phyloP scores from a whole-genome alignment of 352 stramenopile species.

The Phytophthora multivora region DNA sequence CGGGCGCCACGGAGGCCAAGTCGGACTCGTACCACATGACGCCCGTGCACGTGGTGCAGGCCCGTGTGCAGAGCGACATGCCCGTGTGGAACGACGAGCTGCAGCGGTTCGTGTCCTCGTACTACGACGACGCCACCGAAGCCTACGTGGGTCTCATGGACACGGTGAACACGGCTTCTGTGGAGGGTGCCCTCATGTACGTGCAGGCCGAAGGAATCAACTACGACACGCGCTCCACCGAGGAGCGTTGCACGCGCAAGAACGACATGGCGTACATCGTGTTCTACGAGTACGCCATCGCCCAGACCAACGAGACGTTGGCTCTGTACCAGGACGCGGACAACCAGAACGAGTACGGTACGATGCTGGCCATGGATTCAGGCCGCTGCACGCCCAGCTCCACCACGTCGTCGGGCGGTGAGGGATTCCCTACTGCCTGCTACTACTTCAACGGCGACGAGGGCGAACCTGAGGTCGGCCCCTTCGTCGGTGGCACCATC shows the following conservation, averaged over 20 bases:
- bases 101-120: conserved; percentile 64
- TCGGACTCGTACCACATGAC: conserved; percentile 69
- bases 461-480: conserved; percentile 62
- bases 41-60: conserved; percentile 74
- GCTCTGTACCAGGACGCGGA: conserved; percentile 57
- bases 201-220: conserved; percentile 88
- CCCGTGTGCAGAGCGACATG: conserved; percentile 71
- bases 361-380: conserved; percentile 69
- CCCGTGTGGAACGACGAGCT: conserved; percentile 58
- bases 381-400: conserved; percentile 60
- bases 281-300: conserved; percentile 81
- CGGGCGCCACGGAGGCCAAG: conserved; percentile 10
- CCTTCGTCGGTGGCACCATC: conserved; percentile 60
- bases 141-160: conserved; percentile 74
- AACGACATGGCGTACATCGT: conserved; percentile 83
- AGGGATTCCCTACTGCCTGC: conserved; percentile 56
- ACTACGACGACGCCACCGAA: conserved; percentile 56
- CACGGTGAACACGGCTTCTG: conserved; percentile 80
- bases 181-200: conserved; percentile 89
- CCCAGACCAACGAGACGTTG: conserved; percentile 79
- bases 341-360: conserved; percentile 66
- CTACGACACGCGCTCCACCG: conserved; percentile 60
- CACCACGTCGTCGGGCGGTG: conserved; percentile 31
- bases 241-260: conserved; percentile 75
- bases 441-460: conserved; percentile 80